Evolutionary conservation across 31 red algal species (phyloP), one percentile per base, ranked within the genome.

Genomic region (Bonnemaisonia californica): DNA sequence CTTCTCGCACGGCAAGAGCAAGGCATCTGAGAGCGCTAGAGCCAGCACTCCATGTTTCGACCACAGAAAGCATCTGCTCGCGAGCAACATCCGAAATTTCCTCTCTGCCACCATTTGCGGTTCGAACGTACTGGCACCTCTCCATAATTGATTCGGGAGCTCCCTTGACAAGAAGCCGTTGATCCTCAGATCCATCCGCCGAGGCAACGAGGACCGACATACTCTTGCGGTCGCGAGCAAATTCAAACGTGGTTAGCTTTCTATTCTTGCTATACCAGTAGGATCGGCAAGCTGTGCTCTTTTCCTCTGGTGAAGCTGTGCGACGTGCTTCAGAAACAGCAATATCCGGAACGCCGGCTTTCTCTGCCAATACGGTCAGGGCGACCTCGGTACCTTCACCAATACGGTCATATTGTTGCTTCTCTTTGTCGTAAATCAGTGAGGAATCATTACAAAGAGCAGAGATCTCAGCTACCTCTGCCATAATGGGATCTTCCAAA

Each of bases 371-470:
- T 38, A 93, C 90, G 4, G 84, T 60, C 26, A 99, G 74, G 7
- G 97, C 97, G 24, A 90, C 93, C 74, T 99, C 97, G 22, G 97
- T 99, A 2, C 91, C 91, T 63, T 99, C 97, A 28, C 97, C 97
- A 56, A 95, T 82, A 54, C 92, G 94, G 59, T 95, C 96, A 57
- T 77, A 98, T 16, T 82, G 82, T 21, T 75, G 47, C 3, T 86
- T 59, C 31, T 89, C 80, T 28, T 38, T 64, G 47, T 90, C 87
- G 67, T 89, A 98, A 26, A 79, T 81, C 7, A 98, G 69, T 0
- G 86, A 90, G 1, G 92, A 79, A 40, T 98, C 96, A 76, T 98
- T 98, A 72, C 96, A 98, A 27, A 98, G 64, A 3, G 92, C 90
- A 19, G 91, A 87, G 21, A 95, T 76, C 36, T 82, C 71, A 28